These are phyloP conservation scores for Quercus berberidifolia DNA, from an alignment of 306 rosid species.

Conservation along the genomic window DNA sequence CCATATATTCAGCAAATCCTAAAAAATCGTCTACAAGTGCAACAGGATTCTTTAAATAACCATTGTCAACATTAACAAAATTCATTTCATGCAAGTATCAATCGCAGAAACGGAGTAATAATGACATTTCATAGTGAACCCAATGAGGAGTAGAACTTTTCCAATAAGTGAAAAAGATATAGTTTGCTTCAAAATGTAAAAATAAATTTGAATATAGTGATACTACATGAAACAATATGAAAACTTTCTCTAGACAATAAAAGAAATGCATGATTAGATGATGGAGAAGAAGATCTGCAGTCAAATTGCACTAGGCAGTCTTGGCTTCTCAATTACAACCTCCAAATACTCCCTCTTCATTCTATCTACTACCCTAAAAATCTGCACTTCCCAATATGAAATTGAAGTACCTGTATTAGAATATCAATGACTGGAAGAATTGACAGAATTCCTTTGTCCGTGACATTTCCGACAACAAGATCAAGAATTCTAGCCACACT, in stretches of 20 bases:
- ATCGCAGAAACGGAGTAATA: background rate
- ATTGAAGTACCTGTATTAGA: slow-evolving; percentile 66
- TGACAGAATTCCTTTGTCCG: slow-evolving; percentile 75
- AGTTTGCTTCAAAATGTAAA: no score
- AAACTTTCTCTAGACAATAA: background rate
- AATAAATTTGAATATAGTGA: background rate
- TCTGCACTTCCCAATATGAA: slow-evolving; percentile 9
- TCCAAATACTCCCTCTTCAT: background rate
- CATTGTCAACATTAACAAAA: background rate
- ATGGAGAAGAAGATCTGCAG: background rate
- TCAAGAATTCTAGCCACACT: slow-evolving; percentile 84
- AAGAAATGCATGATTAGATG: background rate
- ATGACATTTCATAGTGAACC: background rate
- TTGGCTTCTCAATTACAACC: background rate
- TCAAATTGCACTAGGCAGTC: background rate
- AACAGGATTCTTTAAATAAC: background rate
- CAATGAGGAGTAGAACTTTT: background rate
- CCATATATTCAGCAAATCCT: background rate
- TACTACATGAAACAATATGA: background rate
- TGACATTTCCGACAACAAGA: slow-evolving; percentile 84
- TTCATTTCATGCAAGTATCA: background rate
- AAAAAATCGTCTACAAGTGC: background rate
- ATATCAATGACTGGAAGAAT: slow-evolving; percentile 80
- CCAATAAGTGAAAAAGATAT: no score
- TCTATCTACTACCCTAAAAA: background rate